Evolutionary conservation across 129 eudicot genomes (phyloP).

Genomic region (Tagetes erecta): DNA sequence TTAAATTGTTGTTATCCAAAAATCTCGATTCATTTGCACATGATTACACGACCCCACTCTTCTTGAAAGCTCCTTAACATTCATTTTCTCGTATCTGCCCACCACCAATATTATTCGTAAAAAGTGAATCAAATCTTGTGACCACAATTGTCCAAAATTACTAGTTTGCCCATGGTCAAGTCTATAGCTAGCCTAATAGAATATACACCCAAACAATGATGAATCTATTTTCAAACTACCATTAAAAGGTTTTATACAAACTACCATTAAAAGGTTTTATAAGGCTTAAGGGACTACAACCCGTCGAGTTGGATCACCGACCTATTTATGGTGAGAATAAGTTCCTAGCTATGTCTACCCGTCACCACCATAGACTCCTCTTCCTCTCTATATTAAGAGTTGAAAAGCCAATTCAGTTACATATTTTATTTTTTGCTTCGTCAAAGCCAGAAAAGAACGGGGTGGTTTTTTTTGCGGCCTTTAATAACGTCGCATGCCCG

Average conservation of each 20-base stretch:
- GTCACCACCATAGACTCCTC: too few species aligned
- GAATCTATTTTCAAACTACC: neutral
- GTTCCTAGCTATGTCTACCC: too few species aligned
- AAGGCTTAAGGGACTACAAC: too few species aligned
- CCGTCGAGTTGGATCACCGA: too few species aligned
- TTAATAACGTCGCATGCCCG: too few species aligned
- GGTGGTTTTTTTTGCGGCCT: too few species aligned
- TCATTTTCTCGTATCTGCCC: conserved; percentile 23
- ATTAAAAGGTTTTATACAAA: neutral
- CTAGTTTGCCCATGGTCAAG: conserved; percentile 6
- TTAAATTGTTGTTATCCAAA: neutral
- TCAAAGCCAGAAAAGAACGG: too few species aligned
- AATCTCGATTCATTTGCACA: conserved; percentile 24
- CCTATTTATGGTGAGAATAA: too few species aligned
- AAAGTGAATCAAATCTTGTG: conserved; percentile 31
- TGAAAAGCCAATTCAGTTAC: too few species aligned
- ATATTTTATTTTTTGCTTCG: too few species aligned
- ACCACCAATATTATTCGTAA: conserved; percentile 23
- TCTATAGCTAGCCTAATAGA: neutral
- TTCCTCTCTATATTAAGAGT: too few species aligned
- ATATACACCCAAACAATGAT: neutral
- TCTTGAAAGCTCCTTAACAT: conserved; percentile 9
- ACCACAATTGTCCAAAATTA: conserved; percentile 5
- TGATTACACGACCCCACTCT: conserved; percentile 29
- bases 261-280: neutral